These are phyloP conservation scores for Podaxis sp. DNA, from an alignment of 768 basidiomycete genomes.

Conservation along the genomic window DNA sequence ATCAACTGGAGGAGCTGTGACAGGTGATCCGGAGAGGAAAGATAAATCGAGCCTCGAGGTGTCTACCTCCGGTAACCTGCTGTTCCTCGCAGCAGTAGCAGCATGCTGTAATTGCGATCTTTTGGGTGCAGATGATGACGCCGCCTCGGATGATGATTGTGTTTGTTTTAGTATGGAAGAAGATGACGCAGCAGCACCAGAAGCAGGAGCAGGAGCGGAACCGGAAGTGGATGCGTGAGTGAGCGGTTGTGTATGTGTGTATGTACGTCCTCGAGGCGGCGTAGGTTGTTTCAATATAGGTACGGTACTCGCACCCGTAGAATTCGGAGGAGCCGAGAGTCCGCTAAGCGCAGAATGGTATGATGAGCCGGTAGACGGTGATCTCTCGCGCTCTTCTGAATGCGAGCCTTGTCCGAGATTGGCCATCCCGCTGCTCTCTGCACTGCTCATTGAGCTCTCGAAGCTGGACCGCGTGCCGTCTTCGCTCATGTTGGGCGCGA, in stretches of 20 bases:
- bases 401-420: neutral
- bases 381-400: neutral
- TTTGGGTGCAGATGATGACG: neutral
- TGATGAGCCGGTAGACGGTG: constrained; percentile 6
- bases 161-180: neutral
- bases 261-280: neutral
- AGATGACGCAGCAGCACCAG: neutral
- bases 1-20: constrained; percentile 6
- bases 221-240: neutral
- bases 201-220: neutral
- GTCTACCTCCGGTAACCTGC: constrained; percentile 22
- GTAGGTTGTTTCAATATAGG: constrained; percentile 9
- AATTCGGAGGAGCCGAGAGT: constrained; percentile 1
- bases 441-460: constrained; percentile 17
- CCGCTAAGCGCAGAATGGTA: constrained; percentile 10
- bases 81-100: neutral
- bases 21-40: constrained; percentile 13
- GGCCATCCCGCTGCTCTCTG: neutral
- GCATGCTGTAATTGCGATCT: neutral
- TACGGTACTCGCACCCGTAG: neutral
- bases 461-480: constrained; percentile 15
- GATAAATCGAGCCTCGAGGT: constrained; percentile 29
- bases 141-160: neutral
- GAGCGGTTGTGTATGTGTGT: neutral
- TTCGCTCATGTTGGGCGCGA: neutral